Conservation (phyloP, 2,329 filamentous ascomycete species). For the Penicillium digitatum region DNA sequence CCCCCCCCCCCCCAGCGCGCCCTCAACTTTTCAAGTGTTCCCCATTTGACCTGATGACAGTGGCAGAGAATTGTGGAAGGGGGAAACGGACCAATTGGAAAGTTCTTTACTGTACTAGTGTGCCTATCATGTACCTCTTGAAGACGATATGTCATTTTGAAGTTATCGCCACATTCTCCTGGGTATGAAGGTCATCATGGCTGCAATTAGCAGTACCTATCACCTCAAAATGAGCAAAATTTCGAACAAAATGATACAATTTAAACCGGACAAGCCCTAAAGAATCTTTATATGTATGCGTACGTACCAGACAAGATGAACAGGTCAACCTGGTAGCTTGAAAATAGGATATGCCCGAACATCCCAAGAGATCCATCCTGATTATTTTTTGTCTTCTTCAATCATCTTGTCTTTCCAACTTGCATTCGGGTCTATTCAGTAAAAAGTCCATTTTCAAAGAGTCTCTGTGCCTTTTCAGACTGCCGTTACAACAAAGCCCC, state of each 20-base stretch:
- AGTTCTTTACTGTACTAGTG: neutral
- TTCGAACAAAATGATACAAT: too few relatives aligned
- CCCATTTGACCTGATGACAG: neutral
- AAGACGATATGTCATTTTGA: neutral
- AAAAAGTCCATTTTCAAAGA: neutral
- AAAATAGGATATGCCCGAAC: neutral
- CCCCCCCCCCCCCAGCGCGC: neutral
- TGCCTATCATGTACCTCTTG: neutral
- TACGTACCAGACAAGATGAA: neutral
- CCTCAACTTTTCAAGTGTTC: neutral
- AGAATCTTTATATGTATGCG: neutral
- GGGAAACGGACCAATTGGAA: neutral
- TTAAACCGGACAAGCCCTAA: neutral
- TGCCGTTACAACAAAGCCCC: constrained; percentile 12
- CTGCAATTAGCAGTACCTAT: neutral
- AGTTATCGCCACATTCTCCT: neutral
- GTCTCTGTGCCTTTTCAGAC: neutral
- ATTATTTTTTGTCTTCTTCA: neutral
- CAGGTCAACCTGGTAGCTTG: neutral
- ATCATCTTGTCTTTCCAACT: neutral
- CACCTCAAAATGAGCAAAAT: neutral
- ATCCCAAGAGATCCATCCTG: constrained; percentile 6
- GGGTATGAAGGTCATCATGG: neutral
- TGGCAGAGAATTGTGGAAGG: constrained; percentile 2
- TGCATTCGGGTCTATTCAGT: neutral